These are phyloP conservation scores for Tolypocladium tropicale DNA, from an alignment of 2,329 filamentous ascomycete genomes.

Conservation along the genomic window DNA sequence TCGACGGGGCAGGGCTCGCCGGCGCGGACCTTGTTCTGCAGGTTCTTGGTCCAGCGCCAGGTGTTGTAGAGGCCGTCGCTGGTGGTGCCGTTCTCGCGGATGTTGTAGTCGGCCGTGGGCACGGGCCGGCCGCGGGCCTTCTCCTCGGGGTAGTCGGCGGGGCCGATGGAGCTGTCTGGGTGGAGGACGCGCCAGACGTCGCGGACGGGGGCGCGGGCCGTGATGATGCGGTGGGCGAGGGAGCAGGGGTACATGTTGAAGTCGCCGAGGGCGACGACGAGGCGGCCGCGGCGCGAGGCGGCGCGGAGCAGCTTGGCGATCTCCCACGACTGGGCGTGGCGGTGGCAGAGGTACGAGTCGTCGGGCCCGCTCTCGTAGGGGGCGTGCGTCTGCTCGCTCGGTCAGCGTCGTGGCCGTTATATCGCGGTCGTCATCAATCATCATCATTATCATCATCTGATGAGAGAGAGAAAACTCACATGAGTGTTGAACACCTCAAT, in stretches of 20 bases:
- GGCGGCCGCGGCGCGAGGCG: conserved; percentile 68
- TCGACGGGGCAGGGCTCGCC: conserved; percentile 48
- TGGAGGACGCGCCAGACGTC: conserved; percentile 82
- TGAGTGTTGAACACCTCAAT: conserved; percentile 92
- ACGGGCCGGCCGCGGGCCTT: conserved; percentile 53
- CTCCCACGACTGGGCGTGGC: conserved; percentile 89
- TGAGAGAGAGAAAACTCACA: conserved; percentile 30
- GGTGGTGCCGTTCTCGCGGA: conserved; percentile 73
- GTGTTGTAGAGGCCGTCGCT: conserved; percentile 83
- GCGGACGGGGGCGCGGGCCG: conserved; percentile 62
- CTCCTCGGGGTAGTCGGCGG: conserved; percentile 58
- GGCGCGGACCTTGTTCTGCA: conserved; percentile 56
- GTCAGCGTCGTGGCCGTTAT: too few species aligned
- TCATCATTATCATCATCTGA: not conserved
- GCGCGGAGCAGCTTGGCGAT: conserved; percentile 80
- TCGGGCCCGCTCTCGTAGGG: conserved; percentile 72
- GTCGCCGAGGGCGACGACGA: conserved; percentile 81
- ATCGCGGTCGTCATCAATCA: too few species aligned
- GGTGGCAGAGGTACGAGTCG: conserved; percentile 84
- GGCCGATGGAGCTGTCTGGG: conserved; percentile 73
- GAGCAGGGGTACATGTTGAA: conserved; percentile 95
- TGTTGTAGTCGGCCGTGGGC: conserved; percentile 69
- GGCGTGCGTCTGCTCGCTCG: conserved; percentile 67
- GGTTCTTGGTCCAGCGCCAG: conserved; percentile 74
- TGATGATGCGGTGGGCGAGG: conserved; percentile 74